Percentiles rank a stretch among this genome's conserved stretches.
phyloP scores from a whole-genome alignment of 2,329 filamentous ascomycete species.

The Akanthomyces muscarius region DNA sequence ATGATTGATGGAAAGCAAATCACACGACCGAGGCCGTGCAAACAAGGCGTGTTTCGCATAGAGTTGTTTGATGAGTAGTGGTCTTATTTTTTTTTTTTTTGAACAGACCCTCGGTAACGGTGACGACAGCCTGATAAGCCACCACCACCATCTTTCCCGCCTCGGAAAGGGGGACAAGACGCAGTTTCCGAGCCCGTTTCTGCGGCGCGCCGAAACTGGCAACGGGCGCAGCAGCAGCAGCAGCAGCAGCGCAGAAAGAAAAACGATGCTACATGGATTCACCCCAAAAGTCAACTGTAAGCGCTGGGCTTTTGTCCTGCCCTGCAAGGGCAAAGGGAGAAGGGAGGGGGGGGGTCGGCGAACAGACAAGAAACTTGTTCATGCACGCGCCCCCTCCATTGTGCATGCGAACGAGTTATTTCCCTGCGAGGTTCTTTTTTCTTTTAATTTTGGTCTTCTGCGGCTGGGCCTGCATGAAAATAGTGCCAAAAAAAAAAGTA shows the following conservation, averaged over 20 bases:
- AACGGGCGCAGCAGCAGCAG: background rate
- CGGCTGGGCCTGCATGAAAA: background rate
- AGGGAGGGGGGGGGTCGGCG: too few relatives aligned
- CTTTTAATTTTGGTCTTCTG: background rate
- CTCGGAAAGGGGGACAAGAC: background rate
- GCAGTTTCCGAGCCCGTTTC: background rate
- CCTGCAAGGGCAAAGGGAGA: too few relatives aligned
- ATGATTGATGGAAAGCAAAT: background rate
- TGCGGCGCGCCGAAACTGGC: background rate
- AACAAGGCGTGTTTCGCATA: background rate
- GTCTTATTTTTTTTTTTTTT: background rate
- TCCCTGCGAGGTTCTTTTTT: background rate
- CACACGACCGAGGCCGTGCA: background rate
- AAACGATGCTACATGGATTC: background rate
- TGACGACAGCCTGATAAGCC: background rate
- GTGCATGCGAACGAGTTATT: background rate
- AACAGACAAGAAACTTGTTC: too few relatives aligned
- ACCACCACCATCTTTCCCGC: background rate
- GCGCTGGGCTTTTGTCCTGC: background rate
- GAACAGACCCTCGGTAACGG: background rate
- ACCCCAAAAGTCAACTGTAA: background rate
- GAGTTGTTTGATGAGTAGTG: background rate
- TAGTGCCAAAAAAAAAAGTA: background rate
- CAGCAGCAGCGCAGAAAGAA: background rate
- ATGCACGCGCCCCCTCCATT: background rate